Evolutionary conservation across 441 rosid species (phyloP), one percentile per base, ranked within the genome.

Genomic region (Aleurites moluccanus): DNA sequence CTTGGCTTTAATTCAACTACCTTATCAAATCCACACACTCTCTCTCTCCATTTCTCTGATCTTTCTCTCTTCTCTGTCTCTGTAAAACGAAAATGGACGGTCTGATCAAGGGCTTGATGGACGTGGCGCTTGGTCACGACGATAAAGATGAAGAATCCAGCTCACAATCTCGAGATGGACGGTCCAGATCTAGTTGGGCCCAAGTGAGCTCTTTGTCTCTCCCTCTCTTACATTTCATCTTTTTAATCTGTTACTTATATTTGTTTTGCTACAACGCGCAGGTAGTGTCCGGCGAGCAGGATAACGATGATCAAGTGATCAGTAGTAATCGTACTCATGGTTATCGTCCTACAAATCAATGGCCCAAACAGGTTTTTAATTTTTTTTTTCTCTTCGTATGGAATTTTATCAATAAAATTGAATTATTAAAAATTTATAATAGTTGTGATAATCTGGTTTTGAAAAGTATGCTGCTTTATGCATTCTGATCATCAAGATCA

Each of bases 111-210:
- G 91, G 91, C 75, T 67, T 95, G 65, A 70, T 76, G 33, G 91
- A 91, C 82, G 91, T 86, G 40, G 93, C 85, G 21, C 35, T 94
- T 67, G 95, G 89, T 68, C 80, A 23, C 13, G 80, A 73, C 42
- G 78, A 69, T n/a, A 73, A 78, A 65, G 85, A 75, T 35, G 79
- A 80, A 20, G 74, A 75, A 40, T 71, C 68, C 15, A 53, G 21
- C 64, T 44, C 28, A 10, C 56, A 16, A 14, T 66, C 73, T 47
- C 83, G 84, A 18, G 89, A 87, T 49, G 90, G 85, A 61, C 91
- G 86, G 47, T 82, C 94, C 77, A 85, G 93, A 89, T 91, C 96
- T 74, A 81, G 82, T 69, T 91, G 99, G 98, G 94, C 98, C 21
- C 69, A 90, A 88, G 97, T 88, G 14, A 9, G 83, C 67, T 21